phyloP scores from a whole-genome alignment of 345 rosid species.

The Dipteronia dyeriana region DNA sequence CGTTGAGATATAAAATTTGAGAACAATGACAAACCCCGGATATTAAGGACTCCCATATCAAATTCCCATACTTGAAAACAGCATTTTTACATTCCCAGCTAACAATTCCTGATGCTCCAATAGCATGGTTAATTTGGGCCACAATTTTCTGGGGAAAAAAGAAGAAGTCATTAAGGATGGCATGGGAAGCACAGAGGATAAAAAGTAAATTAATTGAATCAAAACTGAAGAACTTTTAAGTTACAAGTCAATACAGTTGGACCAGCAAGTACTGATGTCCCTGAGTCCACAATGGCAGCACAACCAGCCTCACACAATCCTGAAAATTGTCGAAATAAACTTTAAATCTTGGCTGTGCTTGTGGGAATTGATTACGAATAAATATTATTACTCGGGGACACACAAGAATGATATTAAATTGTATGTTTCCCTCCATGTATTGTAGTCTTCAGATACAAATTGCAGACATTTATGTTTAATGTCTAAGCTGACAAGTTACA shows the following conservation, averaged over 20 bases:
- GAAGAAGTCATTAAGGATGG: constrained; percentile 12
- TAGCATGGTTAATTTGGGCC: constrained; percentile 53
- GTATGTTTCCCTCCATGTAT: background rate
- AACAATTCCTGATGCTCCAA: constrained; percentile 54
- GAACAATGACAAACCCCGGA: constrained; percentile 46
- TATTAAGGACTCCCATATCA: constrained; percentile 47
- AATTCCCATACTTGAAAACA: constrained; percentile 38
- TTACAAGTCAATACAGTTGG: constrained; percentile 49
- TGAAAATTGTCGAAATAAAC: constrained; percentile 26
- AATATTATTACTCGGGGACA: background rate
- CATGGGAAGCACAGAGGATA: background rate
- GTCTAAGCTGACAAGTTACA: background rate
- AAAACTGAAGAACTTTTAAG: background rate
- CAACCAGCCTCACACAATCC: constrained; percentile 47
- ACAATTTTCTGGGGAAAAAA: constrained; percentile 40
- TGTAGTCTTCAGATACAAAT: background rate
- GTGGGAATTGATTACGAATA: background rate
- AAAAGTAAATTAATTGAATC: background rate
- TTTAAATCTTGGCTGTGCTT: background rate
- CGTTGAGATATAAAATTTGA: background rate
- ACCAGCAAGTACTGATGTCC: constrained; percentile 56
- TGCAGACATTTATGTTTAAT: background rate
- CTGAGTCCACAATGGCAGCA: constrained; percentile 58
- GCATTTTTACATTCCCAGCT: constrained; percentile 50
- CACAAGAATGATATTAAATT: background rate